Base-by-base conservation (phyloP, 441 rosid species). In the Croton laevigatus region DNA sequence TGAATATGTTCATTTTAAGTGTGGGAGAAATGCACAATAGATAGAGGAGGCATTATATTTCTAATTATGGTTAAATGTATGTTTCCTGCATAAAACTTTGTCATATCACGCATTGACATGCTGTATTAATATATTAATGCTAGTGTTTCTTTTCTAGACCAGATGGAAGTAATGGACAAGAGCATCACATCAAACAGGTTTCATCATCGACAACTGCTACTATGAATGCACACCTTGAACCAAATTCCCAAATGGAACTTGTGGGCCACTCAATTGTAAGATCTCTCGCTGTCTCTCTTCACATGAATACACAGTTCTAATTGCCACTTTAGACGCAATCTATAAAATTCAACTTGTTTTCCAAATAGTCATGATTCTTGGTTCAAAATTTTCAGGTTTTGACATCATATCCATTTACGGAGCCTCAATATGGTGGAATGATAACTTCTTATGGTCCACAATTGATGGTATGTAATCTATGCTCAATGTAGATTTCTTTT, bases 241-340 rank as follows among this genome's bases (percentile, higher is more conserved):
- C 75, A 17, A 84, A 80, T 77, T 82, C 87, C 59, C 85, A 83
- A 42, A 81, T 78, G 89, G 90, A 84, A 79, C 85, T 84, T 53
- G 87, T 83, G 20, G 89, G 93, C 65, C 90, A 84, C 81, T 86
- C 90, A 38, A 81, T 88, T 66, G 92, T 88, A 75, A 76, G 83
- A 23, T 48, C 46, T 67, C 73, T 78, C 17, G n/a, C n/a, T 2
- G 32, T 27, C 32, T 27, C 32, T 27, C 2, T 36, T 8, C 37
- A 12, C 48, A 14, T 23, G 22, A 59, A 9, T 19, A 22, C 65
- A 44, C 48, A 11, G 12, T 65, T 69, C 14, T 37, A 27, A 64
- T 37, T 34, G 22, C 46, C 69, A 65, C 37, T 20, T 34, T 23
- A 61, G 12, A 44, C 52, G 16, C 49, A 32, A 46, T 49, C 40